Evolutionary conservation across 331 rosid species (phyloP), one percentile per base, ranked within the genome.

Genomic region (Malus hybrid): DNA sequence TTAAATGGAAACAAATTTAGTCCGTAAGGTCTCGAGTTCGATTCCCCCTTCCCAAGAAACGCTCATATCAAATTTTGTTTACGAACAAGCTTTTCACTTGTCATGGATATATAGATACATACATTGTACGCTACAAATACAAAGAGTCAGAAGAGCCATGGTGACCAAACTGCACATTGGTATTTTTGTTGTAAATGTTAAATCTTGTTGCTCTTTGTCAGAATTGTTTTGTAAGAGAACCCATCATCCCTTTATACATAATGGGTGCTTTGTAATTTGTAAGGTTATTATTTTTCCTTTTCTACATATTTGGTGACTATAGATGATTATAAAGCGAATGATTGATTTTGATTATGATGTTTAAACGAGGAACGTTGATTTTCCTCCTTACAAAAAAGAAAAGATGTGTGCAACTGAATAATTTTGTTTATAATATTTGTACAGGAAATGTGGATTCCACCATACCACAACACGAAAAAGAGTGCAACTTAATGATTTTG

Each of bases 401-500:
- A 15, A 52, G 9, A 52, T 15, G 1, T 0, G 20, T 16, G 57
- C 20, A 52, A 5, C 20, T 52, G 1, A 16, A 52, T 18, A 18
- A 7, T 52, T 6, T 7, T 18, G 7, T 15, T 52, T 52, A 52
- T 52, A 7, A 52, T 0, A 0, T 18, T 6, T 52, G 1, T 52
- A 52, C 2, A 3, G 0, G 1, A 7, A 52, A 52, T 16, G 4
- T 52, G 10, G n/a, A 52, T 52, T 52, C 0, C 10, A 52, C 4
- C 10, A 2, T 18, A 3, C 57, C 7, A 16, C 7, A 52, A 52
- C 0, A 0, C 0, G 1, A 52, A 16, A 5, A 52, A 6, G 3
- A 52, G 20, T 52, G 20, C 20, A 16, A 18, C 57, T 52, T 16
- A 0, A 52, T 0, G 57, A 6, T 16, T 52, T 1, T 52, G 10